phyloP scores from a whole-genome alignment of 1,139 yeast genomes.

The Geotrichum reessii region DNA sequence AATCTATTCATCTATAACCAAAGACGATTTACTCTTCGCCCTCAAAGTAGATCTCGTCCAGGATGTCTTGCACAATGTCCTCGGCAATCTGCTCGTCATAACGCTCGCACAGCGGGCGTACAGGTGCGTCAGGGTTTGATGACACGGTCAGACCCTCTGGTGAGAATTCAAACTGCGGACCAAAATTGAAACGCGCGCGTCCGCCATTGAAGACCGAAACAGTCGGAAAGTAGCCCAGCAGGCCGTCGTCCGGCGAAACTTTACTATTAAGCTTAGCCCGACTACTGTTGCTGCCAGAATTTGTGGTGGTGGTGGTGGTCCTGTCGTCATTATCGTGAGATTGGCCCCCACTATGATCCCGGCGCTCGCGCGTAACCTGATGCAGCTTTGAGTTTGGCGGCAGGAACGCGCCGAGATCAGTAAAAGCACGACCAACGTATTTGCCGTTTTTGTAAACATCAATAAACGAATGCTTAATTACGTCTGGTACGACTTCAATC shows the following conservation, averaged over 20 bases:
- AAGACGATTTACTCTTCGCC: neutral
- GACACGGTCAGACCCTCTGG: slow-evolving; percentile 34
- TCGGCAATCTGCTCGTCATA: slow-evolving; percentile 71
- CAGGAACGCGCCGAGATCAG: slow-evolving; percentile 64
- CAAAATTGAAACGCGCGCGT: slow-evolving; percentile 60
- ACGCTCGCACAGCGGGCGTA: slow-evolving; percentile 52
- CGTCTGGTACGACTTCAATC: slow-evolving; percentile 24
- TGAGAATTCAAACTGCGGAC: slow-evolving; percentile 52
- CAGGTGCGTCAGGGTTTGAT: slow-evolving; percentile 29
- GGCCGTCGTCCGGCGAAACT: slow-evolving; percentile 58
- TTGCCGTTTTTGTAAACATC: slow-evolving; percentile 74
- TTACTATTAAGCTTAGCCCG: neutral
- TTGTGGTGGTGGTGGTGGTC: neutral
- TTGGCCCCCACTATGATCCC: slow-evolving; percentile 19
- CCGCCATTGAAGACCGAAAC: slow-evolving; percentile 81
- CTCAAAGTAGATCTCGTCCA: slow-evolving; percentile 66
- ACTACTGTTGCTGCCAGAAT: neutral
- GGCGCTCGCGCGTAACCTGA: slow-evolving; percentile 19
- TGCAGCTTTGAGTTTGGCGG: slow-evolving; percentile 57
- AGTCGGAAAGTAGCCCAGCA: slow-evolving; percentile 87
- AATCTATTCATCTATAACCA: neutral
- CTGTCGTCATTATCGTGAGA: neutral
- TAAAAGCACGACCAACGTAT: slow-evolving; percentile 58
- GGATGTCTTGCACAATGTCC: slow-evolving; percentile 72
- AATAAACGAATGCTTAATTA: slow-evolving; percentile 54